Conservation (phyloP, 2,329 filamentous ascomycete species). For the Zymoseptoria passerinii region DNA sequence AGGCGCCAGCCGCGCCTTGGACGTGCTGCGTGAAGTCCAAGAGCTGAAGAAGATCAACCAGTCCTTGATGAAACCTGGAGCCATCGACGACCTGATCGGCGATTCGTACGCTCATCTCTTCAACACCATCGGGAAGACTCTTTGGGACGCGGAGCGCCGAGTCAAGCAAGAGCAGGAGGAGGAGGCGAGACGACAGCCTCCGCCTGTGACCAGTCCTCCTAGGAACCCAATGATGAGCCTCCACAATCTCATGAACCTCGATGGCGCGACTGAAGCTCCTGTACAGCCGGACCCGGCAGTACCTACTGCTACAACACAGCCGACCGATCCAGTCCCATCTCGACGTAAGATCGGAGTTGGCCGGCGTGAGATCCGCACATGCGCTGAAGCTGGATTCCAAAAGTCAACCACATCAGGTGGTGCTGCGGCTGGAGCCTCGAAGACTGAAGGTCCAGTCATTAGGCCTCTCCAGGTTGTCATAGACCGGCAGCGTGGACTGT, state of each 20-base stretch:
- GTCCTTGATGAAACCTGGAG: conserved; percentile 72
- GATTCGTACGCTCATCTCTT: conserved; percentile 81
- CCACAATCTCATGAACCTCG: conserved; percentile 29
- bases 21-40: conserved; percentile 56
- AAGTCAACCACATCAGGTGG: conserved; percentile 18
- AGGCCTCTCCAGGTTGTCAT: conserved; percentile 25
- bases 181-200: conserved; percentile 15
- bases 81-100: conserved; percentile 87
- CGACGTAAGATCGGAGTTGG: conserved; percentile 50
- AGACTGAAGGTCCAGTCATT: conserved; percentile 1
- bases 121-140: conserved; percentile 52
- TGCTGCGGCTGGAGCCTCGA: conserved; percentile 4
- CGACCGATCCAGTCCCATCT: conserved; percentile 15
- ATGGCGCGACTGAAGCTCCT: conserved; percentile 19
- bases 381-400: conserved; percentile 49
- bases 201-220: conserved; percentile 14
- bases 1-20: conserved; percentile 43
- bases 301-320: conserved; percentile 6
- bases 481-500: conserved; percentile 12
- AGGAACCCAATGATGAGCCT: conserved; percentile 28
- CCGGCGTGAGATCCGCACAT: conserved; percentile 50
- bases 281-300: not conserved
- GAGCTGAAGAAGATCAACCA: conserved; percentile 75
- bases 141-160: conserved; percentile 40
- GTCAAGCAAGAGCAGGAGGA: conserved; percentile 24